Conservation (phyloP, 2,329 filamentous ascomycete species). For the Phialophora verrucosa region DNA sequence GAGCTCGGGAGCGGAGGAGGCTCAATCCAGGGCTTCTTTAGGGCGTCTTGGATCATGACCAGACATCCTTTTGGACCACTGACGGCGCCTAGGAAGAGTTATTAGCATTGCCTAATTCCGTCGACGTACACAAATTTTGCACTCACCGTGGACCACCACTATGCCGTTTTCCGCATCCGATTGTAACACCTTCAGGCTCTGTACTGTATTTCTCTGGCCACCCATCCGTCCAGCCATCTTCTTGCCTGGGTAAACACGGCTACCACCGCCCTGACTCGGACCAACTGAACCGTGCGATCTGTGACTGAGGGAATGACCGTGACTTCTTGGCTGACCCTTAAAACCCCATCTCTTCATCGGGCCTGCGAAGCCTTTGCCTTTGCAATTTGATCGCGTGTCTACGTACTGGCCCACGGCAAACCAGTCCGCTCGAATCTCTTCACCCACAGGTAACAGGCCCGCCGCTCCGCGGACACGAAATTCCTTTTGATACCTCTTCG, state of each 20-base stretch:
- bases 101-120: background rate
- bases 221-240: constrained; percentile 98
- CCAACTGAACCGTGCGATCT: constrained; percentile 88
- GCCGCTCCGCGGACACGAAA: constrained; percentile 78
- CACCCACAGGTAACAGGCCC: constrained; percentile 77
- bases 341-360: constrained; percentile 98
- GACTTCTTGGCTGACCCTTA: constrained; percentile 82
- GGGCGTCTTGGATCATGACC: constrained; percentile 85
- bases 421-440: constrained; percentile 81
- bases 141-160: constrained; percentile 79
- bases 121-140: background rate
- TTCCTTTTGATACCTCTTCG: constrained; percentile 83
- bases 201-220: constrained; percentile 81
- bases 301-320: constrained; percentile 96
- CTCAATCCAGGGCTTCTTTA: constrained; percentile 80
- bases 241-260: constrained; percentile 91
- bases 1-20: constrained; percentile 43
- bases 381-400: constrained; percentile 77
- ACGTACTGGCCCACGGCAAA: constrained; percentile 90
- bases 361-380: constrained; percentile 93
- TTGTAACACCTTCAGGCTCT: constrained; percentile 88
- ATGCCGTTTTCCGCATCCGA: constrained; percentile 86
- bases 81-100: constrained; percentile 63
- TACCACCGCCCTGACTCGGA: constrained; percentile 88
- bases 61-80: constrained; percentile 86